phyloP scores from a whole-genome alignment of 129 eudicot genomes.

The Chrysanthemum lavandulifolium region DNA sequence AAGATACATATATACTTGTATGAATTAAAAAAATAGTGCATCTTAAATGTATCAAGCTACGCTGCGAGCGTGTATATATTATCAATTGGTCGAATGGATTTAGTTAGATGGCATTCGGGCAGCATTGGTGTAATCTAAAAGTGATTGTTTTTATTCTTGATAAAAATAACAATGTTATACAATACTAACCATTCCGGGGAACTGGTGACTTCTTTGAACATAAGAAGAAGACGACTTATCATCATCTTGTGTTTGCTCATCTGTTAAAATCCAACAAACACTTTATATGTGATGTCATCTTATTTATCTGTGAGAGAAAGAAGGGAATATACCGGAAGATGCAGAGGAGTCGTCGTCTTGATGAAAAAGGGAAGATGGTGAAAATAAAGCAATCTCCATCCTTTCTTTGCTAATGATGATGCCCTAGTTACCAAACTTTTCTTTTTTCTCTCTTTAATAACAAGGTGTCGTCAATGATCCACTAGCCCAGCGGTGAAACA shows the following conservation, averaged over 20 bases:
- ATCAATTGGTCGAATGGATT: no score
- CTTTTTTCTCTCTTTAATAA: no score
- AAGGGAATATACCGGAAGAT: conserved; percentile 47
- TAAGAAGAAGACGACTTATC: conserved; percentile 30
- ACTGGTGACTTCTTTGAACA: conserved; percentile 80
- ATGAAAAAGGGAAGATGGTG: conserved; percentile 86
- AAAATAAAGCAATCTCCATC: conserved; percentile 92
- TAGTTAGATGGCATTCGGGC: no score
- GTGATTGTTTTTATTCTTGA: background rate
- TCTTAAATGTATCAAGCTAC: no score
- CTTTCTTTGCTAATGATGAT: background rate
- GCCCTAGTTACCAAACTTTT: background rate
- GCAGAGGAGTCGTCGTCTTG: conserved; percentile 35
- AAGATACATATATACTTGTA: no score
- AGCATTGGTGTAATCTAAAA: background rate
- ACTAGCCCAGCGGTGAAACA: no score
- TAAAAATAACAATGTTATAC: background rate
- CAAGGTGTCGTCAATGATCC: no score
- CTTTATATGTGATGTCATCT: background rate
- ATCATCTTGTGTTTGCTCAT: conserved; percentile 54
- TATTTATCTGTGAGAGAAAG: background rate
- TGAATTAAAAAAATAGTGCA: no score
- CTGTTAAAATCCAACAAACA: conserved; percentile 21
- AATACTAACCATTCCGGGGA: conserved; percentile 66
- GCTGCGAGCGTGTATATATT: no score